These are phyloP conservation scores for Globisporangium viniferum DNA, from an alignment of 352 stramenopile species.

Conservation along the genomic window DNA sequence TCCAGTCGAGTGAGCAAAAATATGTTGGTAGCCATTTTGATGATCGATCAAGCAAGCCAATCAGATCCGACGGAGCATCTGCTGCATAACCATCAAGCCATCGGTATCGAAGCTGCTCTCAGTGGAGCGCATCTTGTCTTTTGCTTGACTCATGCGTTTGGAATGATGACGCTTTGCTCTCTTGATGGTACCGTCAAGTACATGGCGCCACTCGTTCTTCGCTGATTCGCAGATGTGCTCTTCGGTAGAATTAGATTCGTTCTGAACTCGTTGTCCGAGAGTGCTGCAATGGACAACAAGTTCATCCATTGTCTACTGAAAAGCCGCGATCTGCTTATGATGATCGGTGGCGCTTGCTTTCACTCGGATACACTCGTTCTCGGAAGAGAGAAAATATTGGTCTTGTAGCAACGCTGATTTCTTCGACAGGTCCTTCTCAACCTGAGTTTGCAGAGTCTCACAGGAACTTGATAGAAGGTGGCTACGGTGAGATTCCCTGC, in stretches of 20 bases:
- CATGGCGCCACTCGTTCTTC: slow-evolving; percentile 14
- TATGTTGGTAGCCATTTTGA: neutral
- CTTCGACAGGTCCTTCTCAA: slow-evolving; percentile 10
- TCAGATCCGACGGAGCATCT: slow-evolving; percentile 29
- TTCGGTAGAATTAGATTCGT: neutral
- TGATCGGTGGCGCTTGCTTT: neutral
- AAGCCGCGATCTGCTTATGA: neutral
- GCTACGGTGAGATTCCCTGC: slow-evolving; percentile 11
- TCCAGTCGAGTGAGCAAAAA: too few relatives aligned
- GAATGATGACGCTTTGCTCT: slow-evolving; percentile 15
- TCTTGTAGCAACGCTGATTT: slow-evolving; percentile 2
- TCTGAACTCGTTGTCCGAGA: neutral
- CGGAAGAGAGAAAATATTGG: neutral
- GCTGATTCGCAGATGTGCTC: neutral
- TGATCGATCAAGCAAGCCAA: neutral
- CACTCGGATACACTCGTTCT: slow-evolving; percentile 2
- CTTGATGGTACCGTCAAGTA: slow-evolving; percentile 19
- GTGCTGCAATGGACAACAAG: neutral
- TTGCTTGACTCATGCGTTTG: slow-evolving; percentile 17
- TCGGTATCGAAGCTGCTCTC: slow-evolving; percentile 36
- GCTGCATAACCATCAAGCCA: slow-evolving; percentile 31
- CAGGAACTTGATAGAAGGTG: slow-evolving; percentile 5
- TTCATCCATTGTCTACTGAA: slow-evolving; percentile 6
- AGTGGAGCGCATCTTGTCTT: slow-evolving; percentile 24
- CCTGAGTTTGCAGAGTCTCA: neutral